Percentiles rank a stretch among this genome's conserved stretches.
These are phyloP conservation scores for Musa itinerans DNA, from an alignment of 176 grass and related monocot species.

Conservation along the genomic window DNA sequence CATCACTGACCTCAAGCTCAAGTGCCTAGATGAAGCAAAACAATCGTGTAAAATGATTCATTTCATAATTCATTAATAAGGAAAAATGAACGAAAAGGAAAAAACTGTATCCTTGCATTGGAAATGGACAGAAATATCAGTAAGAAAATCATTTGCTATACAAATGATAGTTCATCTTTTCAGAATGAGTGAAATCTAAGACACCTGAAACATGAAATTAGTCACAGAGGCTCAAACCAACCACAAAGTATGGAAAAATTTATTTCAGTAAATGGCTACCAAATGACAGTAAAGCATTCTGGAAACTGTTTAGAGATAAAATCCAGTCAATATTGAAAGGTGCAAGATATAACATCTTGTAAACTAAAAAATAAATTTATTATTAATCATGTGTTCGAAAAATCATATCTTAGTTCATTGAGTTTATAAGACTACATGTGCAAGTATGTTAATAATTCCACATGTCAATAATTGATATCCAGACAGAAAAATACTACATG, in stretches of 20 bases:
- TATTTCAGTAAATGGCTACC: not conserved
- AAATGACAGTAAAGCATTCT: not conserved
- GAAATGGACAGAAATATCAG: not conserved
- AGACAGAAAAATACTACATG: too few species aligned
- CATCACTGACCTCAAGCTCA: slow-evolving; percentile 51
- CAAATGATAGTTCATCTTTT: too few species aligned
- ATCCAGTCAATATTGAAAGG: not conserved
- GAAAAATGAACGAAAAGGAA: not conserved
- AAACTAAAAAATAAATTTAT: too few species aligned
- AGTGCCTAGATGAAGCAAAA: slow-evolving; percentile 44
- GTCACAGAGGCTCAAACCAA: too few species aligned
- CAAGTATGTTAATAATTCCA: too few species aligned
- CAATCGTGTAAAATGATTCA: not conserved
- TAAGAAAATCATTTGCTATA: too few species aligned
- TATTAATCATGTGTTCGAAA: too few species aligned
- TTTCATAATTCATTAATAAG: not conserved
- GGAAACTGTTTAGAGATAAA: not conserved
- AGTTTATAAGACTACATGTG: not conserved
- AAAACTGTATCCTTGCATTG: not conserved
- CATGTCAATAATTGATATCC: too few species aligned
- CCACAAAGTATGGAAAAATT: not conserved
- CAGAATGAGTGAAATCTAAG: too few species aligned
- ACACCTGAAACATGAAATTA: too few species aligned
- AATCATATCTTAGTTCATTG: not conserved
- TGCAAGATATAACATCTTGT: not conserved